Base-by-base conservation (phyloP, 768 basidiomycete species). In the Termitomyces sp. region DNA sequence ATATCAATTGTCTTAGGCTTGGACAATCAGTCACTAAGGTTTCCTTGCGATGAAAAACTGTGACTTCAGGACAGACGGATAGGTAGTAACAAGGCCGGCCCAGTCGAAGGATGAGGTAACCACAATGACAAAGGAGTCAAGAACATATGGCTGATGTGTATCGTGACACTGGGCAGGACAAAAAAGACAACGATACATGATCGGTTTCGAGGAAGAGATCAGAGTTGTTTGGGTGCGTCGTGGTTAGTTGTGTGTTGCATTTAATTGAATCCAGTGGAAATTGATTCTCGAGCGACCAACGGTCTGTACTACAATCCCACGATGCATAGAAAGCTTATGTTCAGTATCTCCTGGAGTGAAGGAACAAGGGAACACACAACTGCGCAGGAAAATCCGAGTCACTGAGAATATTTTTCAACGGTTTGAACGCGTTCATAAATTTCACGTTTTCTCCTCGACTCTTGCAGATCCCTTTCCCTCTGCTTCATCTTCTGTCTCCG, bases 401-500 rank as follows among this genome's bases (percentile, higher is more conserved):
- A 59, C 16, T 55, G 49, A 34, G 52, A 5, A 34, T 41, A 24
- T 37, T 34, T 53, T 46, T 71, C 68, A 22, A 81, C 72, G 8
- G 63, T 64, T 62, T 81, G 80, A 41, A 74, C 69, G 34, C 72
- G 70, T 71, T 90, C 90, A 63, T 88, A 92, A 18, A 84, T 46
- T 61, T 83, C 84, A 27, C 86, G 79, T 66, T 84, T 91, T 62
- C 75, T 74, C 59, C 76, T 75, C 0, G 90, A 91, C 48, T 81
- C 79, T 49, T 80, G 74, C 24, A 86, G 70, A 0, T 83, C 87
- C 58, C 78, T 81, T 68, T 87, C 81, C 60, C 86, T 79, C 69
- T 85, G 81, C 48, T 63, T 77, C 81, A 82, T 81, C 72, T 93
- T 94, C 65, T 85, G 81, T 64, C 71, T 76, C 59, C 89, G 76